Base-by-base conservation (phyloP, 306 rosid species). In the Cicer cuneatum region DNA sequence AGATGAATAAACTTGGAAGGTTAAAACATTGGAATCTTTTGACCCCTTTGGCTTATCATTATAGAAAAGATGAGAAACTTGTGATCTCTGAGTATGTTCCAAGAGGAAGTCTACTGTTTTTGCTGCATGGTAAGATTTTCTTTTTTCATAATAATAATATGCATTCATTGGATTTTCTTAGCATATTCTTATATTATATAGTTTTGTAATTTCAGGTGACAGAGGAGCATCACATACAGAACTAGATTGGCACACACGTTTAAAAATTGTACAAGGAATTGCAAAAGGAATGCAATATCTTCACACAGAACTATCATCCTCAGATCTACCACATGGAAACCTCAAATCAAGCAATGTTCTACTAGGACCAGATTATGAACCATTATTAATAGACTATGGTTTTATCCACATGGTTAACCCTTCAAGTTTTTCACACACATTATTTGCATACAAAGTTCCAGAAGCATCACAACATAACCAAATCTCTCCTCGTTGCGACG, bases 331-430 rank as follows among this genome's bases (percentile, higher is more conserved):
- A 14, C 98, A 93, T 56, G 98, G 98, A 1, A 87, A 93, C 69
- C 86, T 93, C 56, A 93, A 93, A 71, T 91, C 96, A 37, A 88
- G 92, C 82, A 93, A 93, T 57, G 37, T 93, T 54, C 89, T 93
- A 8, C 82, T 93, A 9, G 85, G 87, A 74, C 85, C 85, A 10
- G 84, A 84, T 8, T 80, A 68, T 19, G 89, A 89, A 69, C 90
- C 98, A 6, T 11, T 91, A 11, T 82, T 93, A 0, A 75, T 74
- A 21, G 98, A 93, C 15, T 89, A 53, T 37, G 98, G 94, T 7
- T 81, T 86, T 29, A 73, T 51, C 42, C 79, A 81, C 9, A 48
- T 93, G 37, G 78, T 87, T 18, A 76, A 78, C 81, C 74, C 86
- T 41, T 39, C 86, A 5, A 73, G 53, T 37, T 67, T 24, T n/a